Conservation (phyloP, 352 stramenopile species). For the Phytopythium ostracodes region DNA sequence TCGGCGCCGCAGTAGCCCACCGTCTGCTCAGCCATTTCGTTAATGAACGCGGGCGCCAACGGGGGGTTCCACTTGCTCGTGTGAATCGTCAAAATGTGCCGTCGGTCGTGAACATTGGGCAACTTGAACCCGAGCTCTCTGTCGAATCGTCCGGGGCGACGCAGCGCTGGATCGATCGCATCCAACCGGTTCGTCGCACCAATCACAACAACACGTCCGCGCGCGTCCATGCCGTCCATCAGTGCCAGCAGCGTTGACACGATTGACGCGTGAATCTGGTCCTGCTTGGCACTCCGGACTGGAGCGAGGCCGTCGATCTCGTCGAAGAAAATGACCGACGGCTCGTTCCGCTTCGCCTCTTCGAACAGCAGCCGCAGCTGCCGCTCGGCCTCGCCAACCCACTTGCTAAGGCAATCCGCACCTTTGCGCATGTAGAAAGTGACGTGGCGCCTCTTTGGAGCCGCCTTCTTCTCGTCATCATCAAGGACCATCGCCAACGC, state of each 20-base stretch:
- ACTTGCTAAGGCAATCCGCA: constrained; percentile 90
- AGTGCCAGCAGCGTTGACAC: constrained; percentile 91
- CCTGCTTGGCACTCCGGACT: constrained; percentile 90
- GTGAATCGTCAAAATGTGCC: constrained; percentile 88
- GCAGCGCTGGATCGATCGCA: constrained; percentile 93
- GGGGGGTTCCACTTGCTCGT: constrained; percentile 84
- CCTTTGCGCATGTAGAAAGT: constrained; percentile 95
- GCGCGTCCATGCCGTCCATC: constrained; percentile 89
- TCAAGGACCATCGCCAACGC: constrained; percentile 7
- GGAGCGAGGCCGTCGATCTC: constrained; percentile 92
- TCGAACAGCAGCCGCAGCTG: constrained; percentile 91
- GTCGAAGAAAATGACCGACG: constrained; percentile 95
- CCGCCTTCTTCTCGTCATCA: constrained; percentile 9
- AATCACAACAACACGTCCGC: constrained; percentile 95
- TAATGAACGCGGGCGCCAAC: constrained; percentile 46
- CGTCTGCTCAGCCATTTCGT: constrained; percentile 80
- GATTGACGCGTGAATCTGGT: constrained; percentile 93
- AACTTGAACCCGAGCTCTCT: constrained; percentile 89
- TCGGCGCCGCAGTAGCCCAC: constrained; percentile 90
- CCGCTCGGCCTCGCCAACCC: constrained; percentile 90
- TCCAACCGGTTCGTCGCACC: constrained; percentile 97
- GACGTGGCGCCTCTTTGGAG: constrained; percentile 47
- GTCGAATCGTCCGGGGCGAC: constrained; percentile 92
- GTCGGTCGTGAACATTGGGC: constrained; percentile 73
- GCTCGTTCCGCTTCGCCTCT: constrained; percentile 85